Conservation (phyloP, 257 asterid genomes). For the Cruciata laevipes region DNA sequence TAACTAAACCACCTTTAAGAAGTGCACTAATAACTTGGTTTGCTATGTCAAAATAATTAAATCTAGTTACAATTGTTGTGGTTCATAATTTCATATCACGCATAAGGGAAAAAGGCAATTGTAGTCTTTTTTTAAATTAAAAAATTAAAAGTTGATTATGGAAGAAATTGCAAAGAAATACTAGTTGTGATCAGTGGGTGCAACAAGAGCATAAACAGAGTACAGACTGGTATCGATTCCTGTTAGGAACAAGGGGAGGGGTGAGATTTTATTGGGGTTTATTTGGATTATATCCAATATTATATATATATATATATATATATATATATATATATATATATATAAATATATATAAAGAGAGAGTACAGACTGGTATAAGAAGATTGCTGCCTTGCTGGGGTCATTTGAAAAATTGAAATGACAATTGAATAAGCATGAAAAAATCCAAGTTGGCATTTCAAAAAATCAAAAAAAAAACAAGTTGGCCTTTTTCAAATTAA, state of each 20-base stretch:
- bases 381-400: conserved; percentile 13
- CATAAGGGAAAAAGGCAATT: too few species aligned
- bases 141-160: not conserved
- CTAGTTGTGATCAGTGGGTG: conserved; percentile 10
- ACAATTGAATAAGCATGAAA: not conserved
- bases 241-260: too few species aligned
- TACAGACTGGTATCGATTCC: conserved; percentile 23
- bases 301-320: too few species aligned
- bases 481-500: conserved; percentile 31
- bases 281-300: too few species aligned
- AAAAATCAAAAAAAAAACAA: too few species aligned
- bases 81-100: too few species aligned
- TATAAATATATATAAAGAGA: too few species aligned
- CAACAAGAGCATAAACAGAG: conserved; percentile 8
- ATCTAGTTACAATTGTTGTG: too few species aligned
- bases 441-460: conserved; percentile 28
- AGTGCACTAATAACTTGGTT: not conserved
- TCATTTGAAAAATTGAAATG: not conserved
- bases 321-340: too few species aligned
- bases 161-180: conserved; percentile 5
- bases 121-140: too few species aligned
- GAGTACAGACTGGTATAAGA: conserved; percentile 20
- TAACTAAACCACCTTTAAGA: not conserved
- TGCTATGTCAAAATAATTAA: not conserved
- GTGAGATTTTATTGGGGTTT: too few species aligned